Percentiles rank a stretch among this genome's conserved stretches.
Evolutionary conservation across 2,329 filamentous ascomycete species (phyloP).

Genomic region (Penicillium italicum): DNA sequence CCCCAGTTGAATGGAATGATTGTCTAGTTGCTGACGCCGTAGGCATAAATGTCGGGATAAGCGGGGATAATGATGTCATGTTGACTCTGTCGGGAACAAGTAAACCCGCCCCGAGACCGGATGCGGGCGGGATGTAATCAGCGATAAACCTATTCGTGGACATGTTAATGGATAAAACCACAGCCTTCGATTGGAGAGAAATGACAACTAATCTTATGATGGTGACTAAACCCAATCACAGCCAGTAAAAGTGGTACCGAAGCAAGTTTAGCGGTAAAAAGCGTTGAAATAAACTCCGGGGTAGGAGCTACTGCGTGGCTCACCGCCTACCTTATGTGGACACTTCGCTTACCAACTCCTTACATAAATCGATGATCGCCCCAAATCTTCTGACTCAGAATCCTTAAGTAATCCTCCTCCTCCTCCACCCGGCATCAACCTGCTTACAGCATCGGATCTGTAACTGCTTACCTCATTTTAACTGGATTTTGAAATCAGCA

Average conservation of each 20-base stretch:
- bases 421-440: conserved; percentile 10
- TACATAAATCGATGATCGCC: conserved; percentile 5
- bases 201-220: not conserved
- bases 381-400: conserved; percentile 12
- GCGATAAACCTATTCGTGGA: not conserved
- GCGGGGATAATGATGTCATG: not conserved
- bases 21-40: not conserved
- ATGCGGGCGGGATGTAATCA: conserved; percentile 1
- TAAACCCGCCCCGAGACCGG: not conserved
- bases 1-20: not conserved
- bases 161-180: not conserved
- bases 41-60: not conserved
- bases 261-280: not conserved
- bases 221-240: not conserved
- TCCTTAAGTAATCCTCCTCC: conserved; percentile 22
- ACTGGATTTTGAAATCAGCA: conserved; percentile 19
- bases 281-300: not conserved
- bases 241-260: not conserved
- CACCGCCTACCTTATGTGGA: not conserved
- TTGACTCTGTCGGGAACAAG: not conserved
- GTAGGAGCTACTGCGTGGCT: not conserved
- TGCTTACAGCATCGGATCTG: conserved; percentile 38
- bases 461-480: conserved; percentile 26
- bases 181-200: not conserved
- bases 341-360: conserved; percentile 2